Evolutionary conservation across 371 early-diverging fungal species (phyloP), one percentile per base, ranked within the genome.

Genomic region (Chytridiales sp.): DNA sequence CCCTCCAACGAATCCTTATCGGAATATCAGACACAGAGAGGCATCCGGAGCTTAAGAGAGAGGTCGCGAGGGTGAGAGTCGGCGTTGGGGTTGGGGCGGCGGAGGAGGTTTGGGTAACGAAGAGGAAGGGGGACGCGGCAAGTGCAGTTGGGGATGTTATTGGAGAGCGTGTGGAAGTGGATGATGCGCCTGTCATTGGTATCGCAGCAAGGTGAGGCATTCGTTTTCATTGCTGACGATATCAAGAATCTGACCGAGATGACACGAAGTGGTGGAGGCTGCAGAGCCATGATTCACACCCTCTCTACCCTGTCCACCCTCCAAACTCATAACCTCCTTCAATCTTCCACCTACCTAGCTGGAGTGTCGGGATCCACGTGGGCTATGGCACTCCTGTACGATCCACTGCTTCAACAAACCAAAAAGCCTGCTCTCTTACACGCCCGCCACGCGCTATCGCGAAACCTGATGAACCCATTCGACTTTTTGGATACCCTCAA

Each of bases 301-400:
- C 39, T 54, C 21, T 59, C 47, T 2, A 34, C 24, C 17, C 24
- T 65, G 4, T 31, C 19, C 5, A 53, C 22, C 17, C 41, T 65
- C n/a, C 13, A 59, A 22, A 15, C 35, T 1, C 4, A 43, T 24
- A 55, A 60, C 21, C 15, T 65, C 9, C 44, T 65, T 3, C 42
- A 59, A 19, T 38, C 48, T 0, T 26, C 22, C 47, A 44, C 59
- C 1, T 65, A 65, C 30, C 43, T 59, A 32, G 65, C 59, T 2
- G 65, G 58, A n/a, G 65, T 65, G 0, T 48, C 49, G 15, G 65
- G 65, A 26, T 58, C 58, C 13, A 65, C 65, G 22, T 65, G 65
- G 65, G 52, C 65, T 3, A 48, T 65, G 48, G 59, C 65, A 21
- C 59, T 59, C 5, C 17, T 65, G 4, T 59, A 65, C 42, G 43